These are phyloP conservation scores for Tephrocybe sp. DNA, from an alignment of 768 basidiomycete species.

Conservation along the genomic window DNA sequence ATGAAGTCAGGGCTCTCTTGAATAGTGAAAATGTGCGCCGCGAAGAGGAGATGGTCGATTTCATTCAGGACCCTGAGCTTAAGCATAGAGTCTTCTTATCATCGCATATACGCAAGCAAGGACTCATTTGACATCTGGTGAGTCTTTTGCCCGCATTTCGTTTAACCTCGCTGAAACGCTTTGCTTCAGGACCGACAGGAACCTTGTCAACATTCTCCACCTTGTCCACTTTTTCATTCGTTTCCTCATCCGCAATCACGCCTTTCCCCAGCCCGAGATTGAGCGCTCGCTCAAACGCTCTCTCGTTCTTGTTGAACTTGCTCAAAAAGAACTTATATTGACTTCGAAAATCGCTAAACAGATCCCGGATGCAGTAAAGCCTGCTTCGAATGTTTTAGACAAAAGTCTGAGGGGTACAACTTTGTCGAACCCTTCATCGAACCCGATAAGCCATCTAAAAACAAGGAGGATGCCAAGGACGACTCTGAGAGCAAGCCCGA, in stretches of 20 bases:
- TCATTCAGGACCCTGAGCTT: constrained; percentile 62
- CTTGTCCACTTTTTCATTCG: constrained; percentile 53
- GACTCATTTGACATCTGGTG: constrained; percentile 73
- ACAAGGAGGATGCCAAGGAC: too few relatives aligned
- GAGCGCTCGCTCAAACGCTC: constrained; percentile 45
- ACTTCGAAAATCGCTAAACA: constrained; percentile 45
- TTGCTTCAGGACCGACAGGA: too few relatives aligned
- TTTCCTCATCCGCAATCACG: too few relatives aligned
- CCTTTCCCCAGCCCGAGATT: constrained; percentile 39
- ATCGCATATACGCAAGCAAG: constrained; percentile 63
- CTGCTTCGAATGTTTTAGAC: constrained; percentile 50
- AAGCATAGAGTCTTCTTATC: constrained; percentile 65
- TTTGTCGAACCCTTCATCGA: constrained; percentile 11
- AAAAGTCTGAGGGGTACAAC: too few relatives aligned
- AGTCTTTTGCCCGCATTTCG: constrained; percentile 16
- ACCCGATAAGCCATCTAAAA: too few relatives aligned
- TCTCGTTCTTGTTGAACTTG: constrained; percentile 37
- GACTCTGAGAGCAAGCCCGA: too few relatives aligned
- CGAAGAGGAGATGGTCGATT: constrained; percentile 45
- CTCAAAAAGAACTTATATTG: constrained; percentile 48
- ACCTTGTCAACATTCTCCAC: constrained; percentile 46
- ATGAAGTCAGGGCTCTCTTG: constrained; percentile 36
- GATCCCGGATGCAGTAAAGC: constrained; percentile 47
- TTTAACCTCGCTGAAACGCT: not conserved
- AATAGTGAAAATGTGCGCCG: constrained; percentile 33